Percentiles rank a stretch among this genome's conserved stretches.
phyloP scores from a whole-genome alignment of 805 yeast species.

The Zygoascus biomembranicola region DNA sequence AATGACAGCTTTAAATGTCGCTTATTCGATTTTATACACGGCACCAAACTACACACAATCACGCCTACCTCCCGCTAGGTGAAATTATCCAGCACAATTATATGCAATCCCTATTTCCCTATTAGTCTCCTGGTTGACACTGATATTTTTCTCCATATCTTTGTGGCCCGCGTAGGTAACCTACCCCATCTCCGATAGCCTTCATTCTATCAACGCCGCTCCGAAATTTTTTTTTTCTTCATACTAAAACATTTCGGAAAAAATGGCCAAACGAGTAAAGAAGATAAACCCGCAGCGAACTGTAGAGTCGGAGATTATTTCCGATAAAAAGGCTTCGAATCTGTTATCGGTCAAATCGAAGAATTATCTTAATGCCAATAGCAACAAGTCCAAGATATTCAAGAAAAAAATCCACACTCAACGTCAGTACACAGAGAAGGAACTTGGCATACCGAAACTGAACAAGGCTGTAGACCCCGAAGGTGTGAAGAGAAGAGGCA shows the following conservation, averaged over 20 bases:
- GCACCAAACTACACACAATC: too few relatives aligned
- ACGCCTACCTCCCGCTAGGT: too few relatives aligned
- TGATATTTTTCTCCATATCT: too few relatives aligned
- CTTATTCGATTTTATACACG: too few relatives aligned
- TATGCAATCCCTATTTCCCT: too few relatives aligned
- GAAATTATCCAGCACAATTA: too few relatives aligned
- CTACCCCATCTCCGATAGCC: too few relatives aligned
- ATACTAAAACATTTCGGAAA: neutral
- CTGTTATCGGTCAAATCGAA: conserved; percentile 12
- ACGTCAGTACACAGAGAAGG: conserved; percentile 57
- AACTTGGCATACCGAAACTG: conserved; percentile 67
- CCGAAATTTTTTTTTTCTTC: neutral
- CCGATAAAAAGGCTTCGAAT: conserved; percentile 20
- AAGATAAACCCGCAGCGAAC: conserved; percentile 8
- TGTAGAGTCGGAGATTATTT: conserved; percentile 31
- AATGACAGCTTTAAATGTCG: too few relatives aligned
- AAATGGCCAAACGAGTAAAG: conserved; percentile 9
- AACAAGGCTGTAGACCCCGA: conserved; percentile 75
- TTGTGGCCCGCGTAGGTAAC: too few relatives aligned
- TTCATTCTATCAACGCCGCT: neutral
- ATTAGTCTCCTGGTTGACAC: too few relatives aligned
- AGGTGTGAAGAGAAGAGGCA: conserved; percentile 74
- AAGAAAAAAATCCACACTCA: conserved; percentile 21
- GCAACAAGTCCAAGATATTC: conserved; percentile 6
- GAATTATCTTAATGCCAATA: conserved; percentile 13